Evolutionary conservation across 352 stramenopile species (phyloP), one percentile per base, ranked within the genome.

Genomic region (Phytopythium helicoides): DNA sequence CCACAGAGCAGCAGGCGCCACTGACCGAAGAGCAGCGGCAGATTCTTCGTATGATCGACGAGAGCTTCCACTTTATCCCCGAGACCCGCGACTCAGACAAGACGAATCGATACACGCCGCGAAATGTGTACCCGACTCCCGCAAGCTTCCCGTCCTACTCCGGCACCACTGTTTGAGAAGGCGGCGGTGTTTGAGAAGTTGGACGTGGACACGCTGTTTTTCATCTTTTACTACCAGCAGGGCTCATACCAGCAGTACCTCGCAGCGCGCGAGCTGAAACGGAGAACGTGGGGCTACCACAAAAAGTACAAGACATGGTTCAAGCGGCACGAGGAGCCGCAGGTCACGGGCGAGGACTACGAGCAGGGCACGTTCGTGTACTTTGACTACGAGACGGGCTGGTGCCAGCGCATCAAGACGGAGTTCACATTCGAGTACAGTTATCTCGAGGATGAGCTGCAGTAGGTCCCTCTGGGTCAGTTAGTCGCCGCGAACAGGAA

Each of bases 221-320:
- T 99, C 69, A 98, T 99, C 68, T 99, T 99, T 73, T 99, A 99
- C 82, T 99, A 99, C 73, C 89, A 98, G 61, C 96, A 99, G 75
- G 96, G 96, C 47, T 99, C 96, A 14, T 99, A 99, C 73, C 95
- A 99, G 75, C 97, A 99, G 80, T 99, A 99, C 62, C 75, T 99
- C 48, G 97, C 97, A 19, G 97, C 97, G 22, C 81, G 92, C 6
- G 95, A 99, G 69, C 87, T 99, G 47, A 99, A 99, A 80, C 96
- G 97, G 66, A 92, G 98, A 68, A 98, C 89, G 61, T 99, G 97
- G 97, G 84, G 97, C 36, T 99, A 98, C 76, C 97, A 99, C 82
- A 99, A 99, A 66, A 99, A 99, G 89, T 99, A 99, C 80, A 98
- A 98, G 84, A 99, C 97, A 40, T 99, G 97, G 97, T 99, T 99